phyloP scores from a whole-genome alignment of 148 eudicot species.

The Spergularia marina region DNA sequence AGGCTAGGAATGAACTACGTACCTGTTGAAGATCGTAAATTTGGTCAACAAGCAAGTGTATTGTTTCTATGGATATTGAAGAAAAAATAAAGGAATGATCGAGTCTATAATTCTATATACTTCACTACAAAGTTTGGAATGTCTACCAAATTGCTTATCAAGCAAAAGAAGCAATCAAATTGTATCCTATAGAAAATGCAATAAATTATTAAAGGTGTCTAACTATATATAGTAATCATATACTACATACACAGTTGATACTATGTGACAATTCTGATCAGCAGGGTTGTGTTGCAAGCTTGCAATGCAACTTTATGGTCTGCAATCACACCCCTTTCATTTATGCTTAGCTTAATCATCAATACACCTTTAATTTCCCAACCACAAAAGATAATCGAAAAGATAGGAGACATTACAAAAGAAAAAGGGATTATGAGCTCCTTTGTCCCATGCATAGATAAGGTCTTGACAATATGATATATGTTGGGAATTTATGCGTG shows the following conservation, averaged over 20 bases:
- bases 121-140: conserved; percentile 1
- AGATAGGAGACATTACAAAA: background rate
- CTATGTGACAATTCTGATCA: conserved; percentile 7
- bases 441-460: conserved; percentile 7
- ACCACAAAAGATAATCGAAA: background rate
- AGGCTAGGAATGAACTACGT: no score
- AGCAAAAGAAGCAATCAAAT: background rate
- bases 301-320: conserved; percentile 12
- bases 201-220: no score
- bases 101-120: background rate
- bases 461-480: background rate
- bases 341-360: conserved; percentile 51
- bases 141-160: background rate
- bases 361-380: conserved; percentile 39
- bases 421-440: conserved; percentile 1
- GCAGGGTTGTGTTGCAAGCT: background rate
- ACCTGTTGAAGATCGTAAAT: no score
- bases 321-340: conserved; percentile 8
- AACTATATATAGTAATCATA: no score
- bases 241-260: background rate
- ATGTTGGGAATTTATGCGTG: no score
- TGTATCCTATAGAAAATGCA: background rate
- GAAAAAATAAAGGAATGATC: background rate
- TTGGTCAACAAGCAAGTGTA: no score
- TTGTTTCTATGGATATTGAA: background rate